These are phyloP conservation scores for Ceriops tagal DNA, from an alignment of 345 rosid species.

Conservation along the genomic window DNA sequence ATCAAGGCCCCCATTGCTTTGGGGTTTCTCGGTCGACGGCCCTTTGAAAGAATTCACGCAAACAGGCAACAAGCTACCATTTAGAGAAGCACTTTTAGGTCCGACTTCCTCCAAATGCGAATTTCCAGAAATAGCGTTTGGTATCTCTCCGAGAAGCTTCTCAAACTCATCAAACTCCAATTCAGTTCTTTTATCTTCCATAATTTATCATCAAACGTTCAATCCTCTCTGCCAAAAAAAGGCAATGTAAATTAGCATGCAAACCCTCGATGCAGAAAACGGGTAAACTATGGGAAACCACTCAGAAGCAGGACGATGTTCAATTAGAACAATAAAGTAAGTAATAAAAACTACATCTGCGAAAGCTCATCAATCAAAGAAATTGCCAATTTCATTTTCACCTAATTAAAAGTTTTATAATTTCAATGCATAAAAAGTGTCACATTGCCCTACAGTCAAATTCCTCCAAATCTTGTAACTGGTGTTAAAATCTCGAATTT, in stretches of 20 bases:
- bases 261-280: constrained; percentile 24
- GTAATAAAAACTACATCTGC: background rate
- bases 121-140: constrained; percentile 61
- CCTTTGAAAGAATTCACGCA: constrained; percentile 39
- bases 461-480: background rate
- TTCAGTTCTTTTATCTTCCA: constrained; percentile 57
- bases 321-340: background rate
- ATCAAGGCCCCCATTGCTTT: constrained; percentile 28
- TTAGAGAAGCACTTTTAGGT: constrained; percentile 24
- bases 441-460: constrained; percentile 2
- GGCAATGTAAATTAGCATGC: constrained; percentile 21
- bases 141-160: constrained; percentile 78
- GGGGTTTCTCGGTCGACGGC: constrained; percentile 26
- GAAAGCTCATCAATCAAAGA: background rate
- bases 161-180: constrained; percentile 68
- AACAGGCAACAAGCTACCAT: constrained; percentile 27
- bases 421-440: background rate
- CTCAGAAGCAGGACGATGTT: background rate
- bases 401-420: background rate
- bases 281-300: background rate
- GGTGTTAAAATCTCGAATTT: no score
- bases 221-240: background rate
- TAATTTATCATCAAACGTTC: constrained; percentile 20
- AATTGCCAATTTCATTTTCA: background rate
- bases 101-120: constrained; percentile 41